These are phyloP conservation scores for Dentipellis fragilis DNA, from an alignment of 768 basidiomycete species.

Conservation along the genomic window DNA sequence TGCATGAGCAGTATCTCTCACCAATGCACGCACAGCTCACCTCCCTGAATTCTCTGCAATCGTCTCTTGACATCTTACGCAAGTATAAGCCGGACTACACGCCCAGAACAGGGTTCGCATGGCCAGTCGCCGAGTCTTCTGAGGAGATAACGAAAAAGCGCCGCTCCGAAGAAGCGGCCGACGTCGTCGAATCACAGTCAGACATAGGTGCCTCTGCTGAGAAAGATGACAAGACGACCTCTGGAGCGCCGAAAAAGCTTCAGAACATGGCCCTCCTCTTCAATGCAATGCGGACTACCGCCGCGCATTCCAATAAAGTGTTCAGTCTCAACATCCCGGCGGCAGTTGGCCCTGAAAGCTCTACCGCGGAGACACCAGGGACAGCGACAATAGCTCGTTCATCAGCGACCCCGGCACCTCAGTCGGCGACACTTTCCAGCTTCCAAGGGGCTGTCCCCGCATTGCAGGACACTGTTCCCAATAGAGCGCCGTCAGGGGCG, in stretches of 20 bases:
- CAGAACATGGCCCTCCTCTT: slow-evolving; percentile 61
- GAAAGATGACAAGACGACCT: slow-evolving; percentile 4
- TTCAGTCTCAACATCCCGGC: slow-evolving; percentile 28
- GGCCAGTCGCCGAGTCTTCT: slow-evolving; percentile 63
- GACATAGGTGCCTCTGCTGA: slow-evolving; percentile 7
- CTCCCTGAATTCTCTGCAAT: slow-evolving; percentile 60
- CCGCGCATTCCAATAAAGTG: slow-evolving; percentile 51
- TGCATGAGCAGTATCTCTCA: background rate
- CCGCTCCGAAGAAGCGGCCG: slow-evolving; percentile 12
- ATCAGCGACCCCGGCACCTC: slow-evolving; percentile 24
- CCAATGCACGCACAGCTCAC: slow-evolving; percentile 38
- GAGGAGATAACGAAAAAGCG: slow-evolving; percentile 33
- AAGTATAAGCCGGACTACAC: slow-evolving; percentile 73
- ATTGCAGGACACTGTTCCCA: slow-evolving; percentile 37
- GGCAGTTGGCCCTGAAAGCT: slow-evolving; percentile 20
- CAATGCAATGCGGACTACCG: slow-evolving; percentile 76
- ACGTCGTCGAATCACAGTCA: slow-evolving; percentile 7
- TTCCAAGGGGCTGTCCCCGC: slow-evolving; percentile 23
- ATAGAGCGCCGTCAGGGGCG: slow-evolving; percentile 34
- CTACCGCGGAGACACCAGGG: slow-evolving; percentile 19
- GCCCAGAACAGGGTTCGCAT: slow-evolving; percentile 73
- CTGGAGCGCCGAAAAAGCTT: slow-evolving; percentile 33
- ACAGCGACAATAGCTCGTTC: slow-evolving; percentile 19
- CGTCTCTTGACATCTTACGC: slow-evolving; percentile 66
- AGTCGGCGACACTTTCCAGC: slow-evolving; percentile 22